These are phyloP conservation scores for Diaporthe sp. DNA, from an alignment of 2,329 filamentous ascomycete species.

Conservation along the genomic window DNA sequence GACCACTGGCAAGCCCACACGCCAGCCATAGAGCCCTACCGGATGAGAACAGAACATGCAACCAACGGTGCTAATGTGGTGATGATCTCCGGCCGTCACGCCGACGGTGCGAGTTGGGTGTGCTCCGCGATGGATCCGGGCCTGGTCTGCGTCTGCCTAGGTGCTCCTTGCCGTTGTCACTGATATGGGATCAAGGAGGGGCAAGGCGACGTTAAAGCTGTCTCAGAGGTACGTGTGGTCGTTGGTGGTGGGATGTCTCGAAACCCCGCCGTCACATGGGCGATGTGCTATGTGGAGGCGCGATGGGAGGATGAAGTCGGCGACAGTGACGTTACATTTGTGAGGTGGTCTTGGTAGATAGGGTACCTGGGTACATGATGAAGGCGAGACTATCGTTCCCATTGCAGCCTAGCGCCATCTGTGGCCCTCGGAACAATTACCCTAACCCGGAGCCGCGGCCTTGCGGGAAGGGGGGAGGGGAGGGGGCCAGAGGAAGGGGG, in stretches of 20 bases:
- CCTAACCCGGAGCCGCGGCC: background rate
- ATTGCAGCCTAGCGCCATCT: background rate
- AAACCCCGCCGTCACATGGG: constrained; percentile 30
- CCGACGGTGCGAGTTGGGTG: background rate
- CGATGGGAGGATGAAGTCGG: background rate
- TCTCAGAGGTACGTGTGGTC: constrained; percentile 39
- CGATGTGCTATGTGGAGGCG: constrained; percentile 15
- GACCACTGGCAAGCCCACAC: background rate
- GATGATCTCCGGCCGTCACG: background rate
- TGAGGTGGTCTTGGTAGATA: background rate
- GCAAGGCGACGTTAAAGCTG: constrained; percentile 40
- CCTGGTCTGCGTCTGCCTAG: background rate
- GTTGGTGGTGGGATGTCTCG: constrained; percentile 5
- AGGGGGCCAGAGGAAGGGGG: background rate
- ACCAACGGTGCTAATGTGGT: background rate
- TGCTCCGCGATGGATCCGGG: background rate
- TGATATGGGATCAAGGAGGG: constrained; percentile 28
- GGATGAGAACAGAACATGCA: background rate
- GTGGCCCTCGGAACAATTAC: background rate
- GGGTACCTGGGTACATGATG: background rate
- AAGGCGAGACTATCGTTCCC: background rate
- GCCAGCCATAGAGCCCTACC: background rate
- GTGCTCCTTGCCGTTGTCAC: constrained; percentile 12
- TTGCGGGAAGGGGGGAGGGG: too few species aligned
- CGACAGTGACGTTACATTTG: constrained; percentile 38